Base-by-base conservation (phyloP, 192 early-diverging fungal genomes). In the Coemansia sp. region DNA sequence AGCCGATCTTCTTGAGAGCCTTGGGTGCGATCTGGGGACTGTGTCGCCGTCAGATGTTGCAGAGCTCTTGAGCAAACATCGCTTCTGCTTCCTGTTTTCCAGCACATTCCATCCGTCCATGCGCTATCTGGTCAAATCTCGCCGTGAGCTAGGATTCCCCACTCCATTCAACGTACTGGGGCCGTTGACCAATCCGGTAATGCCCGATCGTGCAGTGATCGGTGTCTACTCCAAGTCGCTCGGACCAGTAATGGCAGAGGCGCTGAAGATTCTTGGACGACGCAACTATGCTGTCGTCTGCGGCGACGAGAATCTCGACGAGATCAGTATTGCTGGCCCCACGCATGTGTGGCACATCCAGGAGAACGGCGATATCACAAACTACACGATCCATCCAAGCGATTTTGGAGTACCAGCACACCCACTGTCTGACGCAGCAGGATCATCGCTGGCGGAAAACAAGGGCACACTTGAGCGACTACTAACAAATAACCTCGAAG, bases 91-190 rank as follows among this genome's bases (percentile, higher is more conserved):
- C 74, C 74, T 98, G 62, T 98, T 96, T 73, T 87, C 96, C 28
- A 93, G 91, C 70, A 88, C 81, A 4, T 98, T 92, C 76, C 93
- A 98, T 73, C 94, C 96, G 4, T 87, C 91, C 21, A 94, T 96
- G 91, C 90, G 89, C 53, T 77, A 89, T 59, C 87, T 94, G 21
- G 91, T 91, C 15, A 72, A 49, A 29, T 74, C 88, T 3, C 85
- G 96, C 25, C 87, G 87, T 31, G 94, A 98, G 73, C 81, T 98
- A 7, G 96, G 94, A 35, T 82, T 96, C 4, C 91, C 91, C 12
- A 94, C 96, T 0, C 88, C 96, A 7, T 95, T 98, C 83, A 98
- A 98, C 66, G 68, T 96, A 53, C 83, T 96, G 18, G 95, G 95
- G 0, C 95, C 95, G 15, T 72, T 98, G 68, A 91, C 84, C 56